Base-by-base conservation (phyloP, 768 basidiomycete species). In the Lentinula raphanica region DNA sequence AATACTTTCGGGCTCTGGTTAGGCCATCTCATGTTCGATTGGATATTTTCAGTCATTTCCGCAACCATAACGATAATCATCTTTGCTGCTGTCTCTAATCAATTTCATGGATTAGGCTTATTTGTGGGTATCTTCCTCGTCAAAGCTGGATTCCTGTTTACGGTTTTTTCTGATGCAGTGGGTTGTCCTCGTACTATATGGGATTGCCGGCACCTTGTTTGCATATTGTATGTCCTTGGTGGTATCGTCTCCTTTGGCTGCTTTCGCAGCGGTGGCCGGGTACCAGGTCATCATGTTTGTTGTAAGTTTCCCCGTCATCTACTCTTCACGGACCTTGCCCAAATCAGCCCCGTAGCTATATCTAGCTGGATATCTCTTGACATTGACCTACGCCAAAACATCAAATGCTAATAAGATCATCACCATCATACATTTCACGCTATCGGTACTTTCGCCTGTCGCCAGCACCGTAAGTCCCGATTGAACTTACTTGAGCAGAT, bases 21-120 rank as follows among this genome's bases (percentile, higher is more conserved):
- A 3, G 90, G 90, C 2, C 90, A 92, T 69, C 75, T 91, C 15
- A 72, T 87, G 65, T 90, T 88, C 68, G 90, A 92, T 64, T 76
- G 81, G 7, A 76, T 87, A 9, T 78, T 81, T 59, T 78, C 81
- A 3, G 62, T 86, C 15, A 69, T 86, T n/a, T 67, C 82, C 21
- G 78, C 89, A 1, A 86, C 86, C 1, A 71, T 89, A 51, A 81
- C 90, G 45, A 74, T 79, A 17, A 79, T 89, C 42, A 64, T 90
- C 6, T 89, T 86, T 62, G 81, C 82, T 9, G 65, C 72, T 15
- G 78, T 68, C 3, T 76, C 84, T 0, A 72, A 81, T 57, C 84
- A 88, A 60, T 90, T 92, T 68, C 76, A 83, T 59, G 87, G 84
- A 0, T 75, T 88, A 27, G 88, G 88, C 0, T 76, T 87, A 73